These are phyloP conservation scores for Dactylis glomerata DNA, from an alignment of 176 grass and related monocot genomes.

Conservation along the genomic window DNA sequence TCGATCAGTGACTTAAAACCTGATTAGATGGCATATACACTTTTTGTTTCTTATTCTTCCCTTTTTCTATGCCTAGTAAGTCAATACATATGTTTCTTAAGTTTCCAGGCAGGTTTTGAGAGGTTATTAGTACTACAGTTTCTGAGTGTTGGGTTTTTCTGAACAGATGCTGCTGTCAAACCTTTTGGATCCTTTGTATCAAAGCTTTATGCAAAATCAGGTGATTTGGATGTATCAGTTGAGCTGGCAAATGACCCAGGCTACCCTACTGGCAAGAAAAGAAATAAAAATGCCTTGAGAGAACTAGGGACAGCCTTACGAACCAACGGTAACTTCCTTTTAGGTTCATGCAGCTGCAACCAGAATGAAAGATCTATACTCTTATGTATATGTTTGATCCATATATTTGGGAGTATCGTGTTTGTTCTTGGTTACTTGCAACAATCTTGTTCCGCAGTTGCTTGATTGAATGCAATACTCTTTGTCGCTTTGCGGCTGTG, in stretches of 20 bases:
- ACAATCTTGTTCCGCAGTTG: not conserved
- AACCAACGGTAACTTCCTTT: slow-evolving; percentile 46
- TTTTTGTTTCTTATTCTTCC: not conserved
- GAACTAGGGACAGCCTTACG: slow-evolving; percentile 53
- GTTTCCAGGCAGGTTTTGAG: not conserved
- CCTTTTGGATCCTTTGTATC: slow-evolving; percentile 95
- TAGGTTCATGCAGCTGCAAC: not conserved
- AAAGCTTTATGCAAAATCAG: slow-evolving; percentile 82
- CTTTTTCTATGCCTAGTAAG: not conserved
- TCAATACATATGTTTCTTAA: not conserved
- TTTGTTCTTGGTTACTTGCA: not conserved
- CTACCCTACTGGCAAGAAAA: slow-evolving; percentile 23
- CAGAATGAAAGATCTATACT: slow-evolving; percentile 14
- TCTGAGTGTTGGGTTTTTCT: slow-evolving; percentile 20
- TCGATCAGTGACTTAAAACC: not conserved
- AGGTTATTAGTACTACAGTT: slow-evolving; percentile 1
- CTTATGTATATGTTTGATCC: not conserved
- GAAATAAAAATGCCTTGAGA: slow-evolving; percentile 51
- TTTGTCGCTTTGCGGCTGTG: not conserved
- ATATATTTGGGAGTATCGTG: not conserved
- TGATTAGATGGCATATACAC: not conserved
- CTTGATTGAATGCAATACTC: slow-evolving; percentile 2
- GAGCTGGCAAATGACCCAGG: slow-evolving; percentile 18
- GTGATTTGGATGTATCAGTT: slow-evolving; percentile 89
- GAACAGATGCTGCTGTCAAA: slow-evolving; percentile 51